Evolutionary conservation across 2,329 filamentous ascomycete genomes (phyloP).

Genomic region (Penicillium sp.): DNA sequence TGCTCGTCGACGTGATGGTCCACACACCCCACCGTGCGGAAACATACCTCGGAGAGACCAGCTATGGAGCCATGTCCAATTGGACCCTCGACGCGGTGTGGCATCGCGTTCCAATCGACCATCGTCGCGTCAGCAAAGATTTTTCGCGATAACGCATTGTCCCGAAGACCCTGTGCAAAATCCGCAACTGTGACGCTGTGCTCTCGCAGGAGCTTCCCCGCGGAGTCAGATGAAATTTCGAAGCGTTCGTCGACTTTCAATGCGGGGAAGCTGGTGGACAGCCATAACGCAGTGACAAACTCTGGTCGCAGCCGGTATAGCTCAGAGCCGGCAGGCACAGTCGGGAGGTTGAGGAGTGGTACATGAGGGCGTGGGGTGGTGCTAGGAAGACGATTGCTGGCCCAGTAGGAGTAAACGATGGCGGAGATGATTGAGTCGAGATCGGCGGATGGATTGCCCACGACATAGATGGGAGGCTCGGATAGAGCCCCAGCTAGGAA

Average conservation of each 20-base stretch:
- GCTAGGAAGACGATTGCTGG: slow-evolving; percentile 43
- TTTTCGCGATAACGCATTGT: neutral
- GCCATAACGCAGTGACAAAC: slow-evolving; percentile 55
- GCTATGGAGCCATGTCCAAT: slow-evolving; percentile 49
- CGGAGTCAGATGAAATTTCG: slow-evolving; percentile 25
- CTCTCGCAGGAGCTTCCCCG: slow-evolving; percentile 27
- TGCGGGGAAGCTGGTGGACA: slow-evolving; percentile 39
- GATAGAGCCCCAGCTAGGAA: slow-evolving; percentile 24
- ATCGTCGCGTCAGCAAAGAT: slow-evolving; percentile 31
- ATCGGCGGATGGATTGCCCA: slow-evolving; percentile 51
- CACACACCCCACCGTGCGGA: slow-evolving; percentile 54
- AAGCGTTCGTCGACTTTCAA: slow-evolving; percentile 21
- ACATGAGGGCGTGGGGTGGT: slow-evolving; percentile 48
- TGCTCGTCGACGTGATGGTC: slow-evolving; percentile 63
- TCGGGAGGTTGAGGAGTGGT: slow-evolving; percentile 58
- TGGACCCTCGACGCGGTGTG: slow-evolving; percentile 44
- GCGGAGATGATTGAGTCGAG: slow-evolving; percentile 63
- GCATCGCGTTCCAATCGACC: slow-evolving; percentile 48
- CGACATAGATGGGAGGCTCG: slow-evolving; percentile 38
- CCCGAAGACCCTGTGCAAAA: slow-evolving; percentile 27
- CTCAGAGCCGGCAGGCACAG: slow-evolving; percentile 44
- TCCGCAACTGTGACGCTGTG: slow-evolving; percentile 44
- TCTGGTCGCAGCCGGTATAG: slow-evolving; percentile 57
- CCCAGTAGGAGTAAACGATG: slow-evolving; percentile 60
- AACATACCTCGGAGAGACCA: slow-evolving; percentile 41